A percentile compares a stretch with the other conserved stretches of the same genome.
Evolutionary conservation across 768 basidiomycete genomes (phyloP).

Genomic region (Lentinula lateritia): DNA sequence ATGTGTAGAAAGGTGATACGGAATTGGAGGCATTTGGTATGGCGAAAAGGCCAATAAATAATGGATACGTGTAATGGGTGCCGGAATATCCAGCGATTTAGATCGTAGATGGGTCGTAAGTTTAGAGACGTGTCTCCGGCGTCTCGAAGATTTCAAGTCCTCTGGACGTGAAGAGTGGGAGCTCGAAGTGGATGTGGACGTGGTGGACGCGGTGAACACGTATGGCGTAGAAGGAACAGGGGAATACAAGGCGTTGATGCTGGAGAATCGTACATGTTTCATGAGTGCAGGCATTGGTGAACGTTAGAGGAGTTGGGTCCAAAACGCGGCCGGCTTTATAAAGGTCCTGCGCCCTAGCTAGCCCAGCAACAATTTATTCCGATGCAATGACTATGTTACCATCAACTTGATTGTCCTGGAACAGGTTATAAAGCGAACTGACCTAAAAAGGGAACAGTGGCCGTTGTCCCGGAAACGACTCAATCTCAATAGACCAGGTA

Average conservation of each 20-base stretch:
- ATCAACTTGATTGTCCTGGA: conserved; percentile 2
- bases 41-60: conserved; percentile 25
- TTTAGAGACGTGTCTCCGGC: background rate
- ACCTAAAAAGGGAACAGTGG: background rate
- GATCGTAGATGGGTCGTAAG: conserved; percentile 1
- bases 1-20: conserved; percentile 31
- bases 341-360: background rate
- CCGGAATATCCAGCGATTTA: background rate
- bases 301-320: background rate
- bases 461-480: background rate
- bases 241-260: conserved; percentile 5
- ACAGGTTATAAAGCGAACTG: background rate
- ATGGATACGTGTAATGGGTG: background rate
- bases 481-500: background rate
- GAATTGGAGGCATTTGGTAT: conserved; percentile 24
- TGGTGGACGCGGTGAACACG: background rate
- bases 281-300: conserved; percentile 2
- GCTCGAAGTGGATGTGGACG: background rate
- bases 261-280: conserved; percentile 9
- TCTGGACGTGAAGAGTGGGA: background rate
- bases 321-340: background rate
- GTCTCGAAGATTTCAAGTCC: background rate
- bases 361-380: background rate
- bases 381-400: background rate
- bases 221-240: conserved; percentile 2